A percentile compares a stretch with the other conserved stretches of the same genome.
Conservation (phyloP, 345 rosid species). For the Salix brachista region DNA sequence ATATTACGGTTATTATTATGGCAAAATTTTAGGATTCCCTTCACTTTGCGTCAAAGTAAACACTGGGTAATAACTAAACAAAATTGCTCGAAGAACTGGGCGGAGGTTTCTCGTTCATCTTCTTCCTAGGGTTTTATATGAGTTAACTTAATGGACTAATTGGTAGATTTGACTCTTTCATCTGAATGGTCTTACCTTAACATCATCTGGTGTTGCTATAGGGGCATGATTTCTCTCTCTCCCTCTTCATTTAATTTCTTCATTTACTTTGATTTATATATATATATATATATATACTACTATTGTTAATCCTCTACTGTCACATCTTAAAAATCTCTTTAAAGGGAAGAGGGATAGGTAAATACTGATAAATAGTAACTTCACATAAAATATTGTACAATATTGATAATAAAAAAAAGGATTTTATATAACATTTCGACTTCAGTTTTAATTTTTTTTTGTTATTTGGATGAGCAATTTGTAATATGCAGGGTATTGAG, state of each 20-base stretch:
- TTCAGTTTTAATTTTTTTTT: too few species aligned
- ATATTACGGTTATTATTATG: neutral
- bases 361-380: neutral
- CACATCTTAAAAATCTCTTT: neutral
- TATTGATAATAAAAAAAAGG: neutral
- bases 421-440: neutral
- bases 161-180: constrained; percentile 50
- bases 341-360: neutral
- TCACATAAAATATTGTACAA: neutral
- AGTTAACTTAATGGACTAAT: constrained; percentile 37
- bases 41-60: constrained; percentile 8
- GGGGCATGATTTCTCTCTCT: neutral
- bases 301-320: neutral
- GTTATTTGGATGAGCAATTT: too few species aligned
- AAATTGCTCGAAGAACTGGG: constrained; percentile 32
- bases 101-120: constrained; percentile 17
- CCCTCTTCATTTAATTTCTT: neutral
- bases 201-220: neutral
- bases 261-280: neutral
- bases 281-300: too few species aligned
- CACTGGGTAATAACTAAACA: constrained; percentile 4
- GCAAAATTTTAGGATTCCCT: neutral
- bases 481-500: too few species aligned
- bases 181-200: neutral
- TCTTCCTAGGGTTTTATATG: constrained; percentile 23